Evolutionary conservation across 1,284 basidiomycete species (phyloP).

Genomic region (Pseudozyma hubeiensis): DNA sequence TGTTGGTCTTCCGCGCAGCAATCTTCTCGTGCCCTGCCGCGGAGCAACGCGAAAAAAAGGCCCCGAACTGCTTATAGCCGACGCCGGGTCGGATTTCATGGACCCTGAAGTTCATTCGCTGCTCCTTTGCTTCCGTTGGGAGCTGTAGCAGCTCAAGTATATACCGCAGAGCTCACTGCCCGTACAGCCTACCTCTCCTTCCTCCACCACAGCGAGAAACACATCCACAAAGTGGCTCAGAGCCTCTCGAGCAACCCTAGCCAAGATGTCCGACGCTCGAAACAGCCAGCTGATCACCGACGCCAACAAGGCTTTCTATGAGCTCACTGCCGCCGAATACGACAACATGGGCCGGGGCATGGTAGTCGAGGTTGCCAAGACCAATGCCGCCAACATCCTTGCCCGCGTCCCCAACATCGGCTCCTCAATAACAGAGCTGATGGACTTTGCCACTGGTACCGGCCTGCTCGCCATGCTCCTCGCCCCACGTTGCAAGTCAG

Average conservation of each 20-base stretch:
- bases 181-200: neutral
- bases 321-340: constrained; percentile 44
- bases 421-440: constrained; percentile 13
- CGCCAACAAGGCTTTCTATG: constrained; percentile 49
- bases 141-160: neutral
- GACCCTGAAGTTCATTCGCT: constrained; percentile 9
- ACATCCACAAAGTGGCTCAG: neutral
- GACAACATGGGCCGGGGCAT: constrained; percentile 40
- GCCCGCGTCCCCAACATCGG: constrained; percentile 26
- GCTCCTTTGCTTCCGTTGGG: too few species aligned
- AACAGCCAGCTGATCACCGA: constrained; percentile 28
- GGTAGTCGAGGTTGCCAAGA: constrained; percentile 32
- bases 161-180: neutral
- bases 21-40: constrained; percentile 7
- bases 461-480: constrained; percentile 43
- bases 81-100: constrained; percentile 2
- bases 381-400: constrained; percentile 43
- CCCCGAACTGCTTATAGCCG: constrained; percentile 9
- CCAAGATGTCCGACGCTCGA: constrained; percentile 12
- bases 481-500: constrained; percentile 29
- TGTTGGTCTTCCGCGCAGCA: constrained; percentile 16
- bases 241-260: neutral
- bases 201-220: neutral
- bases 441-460: constrained; percentile 49
- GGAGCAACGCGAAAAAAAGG: constrained; percentile 11